Conservation (phyloP, 345 rosid species). For the Euphorbia lathyris region DNA sequence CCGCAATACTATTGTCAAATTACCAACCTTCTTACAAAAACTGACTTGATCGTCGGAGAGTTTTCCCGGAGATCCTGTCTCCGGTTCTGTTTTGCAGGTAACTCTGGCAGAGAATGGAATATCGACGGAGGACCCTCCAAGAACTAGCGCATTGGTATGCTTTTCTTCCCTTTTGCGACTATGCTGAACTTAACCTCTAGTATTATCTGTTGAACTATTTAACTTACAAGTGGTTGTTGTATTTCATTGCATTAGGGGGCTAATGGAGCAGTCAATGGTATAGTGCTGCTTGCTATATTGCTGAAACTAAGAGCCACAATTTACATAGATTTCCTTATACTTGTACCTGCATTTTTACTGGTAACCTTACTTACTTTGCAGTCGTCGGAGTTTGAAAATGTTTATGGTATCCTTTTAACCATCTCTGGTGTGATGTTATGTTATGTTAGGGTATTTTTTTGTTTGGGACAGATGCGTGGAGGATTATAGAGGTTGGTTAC, state of each 20-base stretch:
- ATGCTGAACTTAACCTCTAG: too few relatives aligned
- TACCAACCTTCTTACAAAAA: too few relatives aligned
- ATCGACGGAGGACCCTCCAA: conserved; percentile 55
- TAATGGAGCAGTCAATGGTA: conserved; percentile 91
- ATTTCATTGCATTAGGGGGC: conserved; percentile 55
- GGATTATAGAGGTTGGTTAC: conserved; percentile 60
- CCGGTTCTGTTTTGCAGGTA: too few relatives aligned
- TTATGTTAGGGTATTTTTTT: conserved; percentile 79
- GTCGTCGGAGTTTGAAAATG: too few relatives aligned
- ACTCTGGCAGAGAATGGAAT: too few relatives aligned
- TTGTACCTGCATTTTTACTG: conserved; percentile 37
- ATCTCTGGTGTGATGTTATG: conserved; percentile 6
- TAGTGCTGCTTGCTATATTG: conserved; percentile 83
- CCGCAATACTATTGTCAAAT: too few relatives aligned
- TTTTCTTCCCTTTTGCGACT: background rate
- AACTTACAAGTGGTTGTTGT: background rate
- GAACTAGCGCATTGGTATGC: conserved; percentile 70
- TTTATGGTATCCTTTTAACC: background rate
- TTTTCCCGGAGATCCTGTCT: too few relatives aligned
- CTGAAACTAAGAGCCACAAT: conserved; percentile 59
- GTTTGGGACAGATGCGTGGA: conserved; percentile 62
- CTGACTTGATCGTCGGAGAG: too few relatives aligned
- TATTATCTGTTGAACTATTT: background rate
- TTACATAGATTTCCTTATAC: background rate
- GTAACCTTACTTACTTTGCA: conserved; percentile 43